A percentile compares a stretch with the other conserved stretches of the same genome.
phyloP scores from a whole-genome alignment of 2,329 filamentous ascomycete genomes.

The Aotearoamyces nothofagi region DNA sequence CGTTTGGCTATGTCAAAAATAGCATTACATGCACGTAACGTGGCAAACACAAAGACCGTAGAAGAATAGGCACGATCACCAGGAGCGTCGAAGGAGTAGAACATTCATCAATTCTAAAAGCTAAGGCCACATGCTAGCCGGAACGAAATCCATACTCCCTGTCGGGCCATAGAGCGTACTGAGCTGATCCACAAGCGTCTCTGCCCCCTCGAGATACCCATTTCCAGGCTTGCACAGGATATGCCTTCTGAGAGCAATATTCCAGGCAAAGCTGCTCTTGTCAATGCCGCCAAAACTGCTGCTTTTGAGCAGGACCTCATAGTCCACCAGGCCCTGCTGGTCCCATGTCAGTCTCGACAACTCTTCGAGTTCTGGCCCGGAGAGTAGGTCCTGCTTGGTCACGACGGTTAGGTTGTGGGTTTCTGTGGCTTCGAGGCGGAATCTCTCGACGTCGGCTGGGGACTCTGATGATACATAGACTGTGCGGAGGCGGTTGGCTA shows the following conservation, averaged over 20 bases:
- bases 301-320: conserved; percentile 29
- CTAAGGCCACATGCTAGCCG: too few relatives aligned
- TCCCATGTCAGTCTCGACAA: conserved; percentile 28
- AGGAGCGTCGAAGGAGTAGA: too few relatives aligned
- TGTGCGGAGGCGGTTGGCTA: conserved; percentile 11
- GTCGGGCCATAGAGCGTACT: too few relatives aligned
- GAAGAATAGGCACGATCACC: too few relatives aligned
- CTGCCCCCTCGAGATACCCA: too few relatives aligned
- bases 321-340: conserved; percentile 34
- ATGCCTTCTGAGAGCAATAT: conserved; percentile 26
- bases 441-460: conserved; percentile 19
- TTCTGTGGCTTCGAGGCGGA: conserved; percentile 21
- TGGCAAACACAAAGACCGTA: too few relatives aligned
- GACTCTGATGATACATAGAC: conserved; percentile 28
- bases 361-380: conserved; percentile 18
- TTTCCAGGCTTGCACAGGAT: too few relatives aligned
- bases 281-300: conserved; percentile 27
- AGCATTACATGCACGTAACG: too few relatives aligned
- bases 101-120: too few relatives aligned
- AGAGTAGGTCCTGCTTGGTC: conserved; percentile 27
- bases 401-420: conserved; percentile 22
- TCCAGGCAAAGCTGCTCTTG: conserved; percentile 29
- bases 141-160: too few relatives aligned
- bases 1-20: too few relatives aligned
- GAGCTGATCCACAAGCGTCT: too few relatives aligned